phyloP scores from a whole-genome alignment of 805 yeast genomes.

The Cyberlindnera misumaiensis region DNA sequence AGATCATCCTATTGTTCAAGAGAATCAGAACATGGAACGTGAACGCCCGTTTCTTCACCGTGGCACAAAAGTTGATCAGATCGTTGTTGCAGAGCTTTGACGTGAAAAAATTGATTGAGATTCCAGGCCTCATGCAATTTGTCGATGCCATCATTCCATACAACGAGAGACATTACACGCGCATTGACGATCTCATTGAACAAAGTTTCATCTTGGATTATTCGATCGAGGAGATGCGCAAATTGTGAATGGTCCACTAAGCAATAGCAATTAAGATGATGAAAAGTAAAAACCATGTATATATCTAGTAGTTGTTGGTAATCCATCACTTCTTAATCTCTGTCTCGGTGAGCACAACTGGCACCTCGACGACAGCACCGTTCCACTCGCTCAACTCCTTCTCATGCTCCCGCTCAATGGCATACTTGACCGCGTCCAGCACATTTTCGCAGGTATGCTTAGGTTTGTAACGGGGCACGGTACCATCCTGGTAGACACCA shows the following conservation, averaged over 20 bases:
- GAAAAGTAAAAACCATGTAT: too few species aligned
- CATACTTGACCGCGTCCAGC: slow-evolving; percentile 75
- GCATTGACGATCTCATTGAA: slow-evolving; percentile 77
- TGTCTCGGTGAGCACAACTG: slow-evolving; percentile 39
- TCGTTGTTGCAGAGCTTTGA: slow-evolving; percentile 53
- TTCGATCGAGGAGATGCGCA: slow-evolving; percentile 71
- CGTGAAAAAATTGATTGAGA: slow-evolving; percentile 49
- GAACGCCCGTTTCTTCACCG: slow-evolving; percentile 69
- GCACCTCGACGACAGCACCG: slow-evolving; percentile 44
- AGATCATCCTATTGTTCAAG: slow-evolving; percentile 53
- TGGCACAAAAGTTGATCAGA: slow-evolving; percentile 72
- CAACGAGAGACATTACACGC: slow-evolving; percentile 72
- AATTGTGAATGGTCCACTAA: slow-evolving; percentile 8
- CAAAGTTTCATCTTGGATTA: slow-evolving; percentile 83
- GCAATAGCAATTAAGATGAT: not conserved
- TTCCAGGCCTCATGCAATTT: slow-evolving; percentile 59
- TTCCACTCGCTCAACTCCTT: slow-evolving; percentile 74
- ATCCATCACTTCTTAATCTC: slow-evolving; percentile 7
- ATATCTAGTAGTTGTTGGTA: not conserved
- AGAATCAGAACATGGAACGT: slow-evolving; percentile 94
- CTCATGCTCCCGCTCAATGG: slow-evolving; percentile 74
- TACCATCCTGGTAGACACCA: slow-evolving; percentile 79
- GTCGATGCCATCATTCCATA: slow-evolving; percentile 82
- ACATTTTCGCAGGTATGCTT: slow-evolving; percentile 68
- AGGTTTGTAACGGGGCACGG: slow-evolving; percentile 73